Conservation (phyloP, 75 land plant species). For the Picea sitchensis region DNA sequence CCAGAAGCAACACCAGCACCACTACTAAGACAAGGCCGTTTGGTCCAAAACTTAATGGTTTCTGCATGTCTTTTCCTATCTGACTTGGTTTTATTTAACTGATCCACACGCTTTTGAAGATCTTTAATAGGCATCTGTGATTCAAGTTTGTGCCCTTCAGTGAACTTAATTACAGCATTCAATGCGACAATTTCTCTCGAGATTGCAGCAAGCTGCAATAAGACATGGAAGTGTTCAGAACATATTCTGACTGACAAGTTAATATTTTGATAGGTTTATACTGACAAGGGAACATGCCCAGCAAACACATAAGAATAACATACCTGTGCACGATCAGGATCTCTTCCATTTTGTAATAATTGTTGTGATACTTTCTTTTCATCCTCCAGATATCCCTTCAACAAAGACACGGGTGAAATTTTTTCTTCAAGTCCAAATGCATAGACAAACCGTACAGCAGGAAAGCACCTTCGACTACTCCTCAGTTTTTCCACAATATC, state of each 20-base stretch:
- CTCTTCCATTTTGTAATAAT: slow-evolving; percentile 25
- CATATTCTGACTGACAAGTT: not conserved
- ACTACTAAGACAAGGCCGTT: slow-evolving; percentile 33
- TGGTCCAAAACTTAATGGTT: slow-evolving; percentile 34
- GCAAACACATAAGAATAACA: not conserved
- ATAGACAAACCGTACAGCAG: slow-evolving; percentile 57
- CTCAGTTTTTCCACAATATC: slow-evolving; percentile 57
- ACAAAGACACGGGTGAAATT: slow-evolving; percentile 56
- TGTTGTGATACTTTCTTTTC: slow-evolving; percentile 34
- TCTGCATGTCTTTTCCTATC: slow-evolving; percentile 36
- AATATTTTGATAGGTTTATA: not conserved
- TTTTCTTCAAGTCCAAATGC: slow-evolving; percentile 51
- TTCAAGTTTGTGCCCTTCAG: slow-evolving; percentile 49
- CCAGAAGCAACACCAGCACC: not conserved
- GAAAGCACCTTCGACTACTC: slow-evolving; percentile 50
- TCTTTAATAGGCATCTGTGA: slow-evolving; percentile 27
- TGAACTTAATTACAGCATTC: slow-evolving; percentile 39
- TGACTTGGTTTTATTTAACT: slow-evolving; percentile 40
- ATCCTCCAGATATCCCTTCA: slow-evolving; percentile 51
- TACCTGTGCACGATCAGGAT: slow-evolving; percentile 39
- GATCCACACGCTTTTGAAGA: slow-evolving; percentile 34
- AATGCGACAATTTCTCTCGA: slow-evolving; percentile 44
- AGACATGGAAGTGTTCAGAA: not conserved
- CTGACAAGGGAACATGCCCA: not conserved
- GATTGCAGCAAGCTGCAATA: slow-evolving; percentile 44